phyloP scores from a whole-genome alignment of 306 rosid species.

The Lathyrus sativus region DNA sequence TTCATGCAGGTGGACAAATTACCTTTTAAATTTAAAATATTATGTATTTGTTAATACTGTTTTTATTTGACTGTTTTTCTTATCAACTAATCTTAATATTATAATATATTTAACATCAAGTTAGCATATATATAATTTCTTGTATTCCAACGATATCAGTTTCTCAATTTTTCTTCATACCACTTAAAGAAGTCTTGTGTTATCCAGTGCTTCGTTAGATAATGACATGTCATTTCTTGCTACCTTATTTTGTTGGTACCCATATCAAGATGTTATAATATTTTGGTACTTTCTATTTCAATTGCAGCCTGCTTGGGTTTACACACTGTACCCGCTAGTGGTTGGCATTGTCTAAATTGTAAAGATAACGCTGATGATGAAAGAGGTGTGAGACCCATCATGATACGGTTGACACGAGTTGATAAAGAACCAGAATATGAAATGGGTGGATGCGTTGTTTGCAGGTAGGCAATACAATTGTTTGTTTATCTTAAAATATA shows the following conservation, averaged over 20 bases:
- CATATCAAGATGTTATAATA: conserved; percentile 16
- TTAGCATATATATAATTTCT: background rate
- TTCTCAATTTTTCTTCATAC: background rate
- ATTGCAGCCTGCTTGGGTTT: conserved; percentile 87
- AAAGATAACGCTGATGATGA: conserved; percentile 65
- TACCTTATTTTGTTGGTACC: conserved; percentile 5
- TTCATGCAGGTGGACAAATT: conserved; percentile 74
- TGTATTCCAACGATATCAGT: conserved; percentile 7
- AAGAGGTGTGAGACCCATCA: conserved; percentile 71
- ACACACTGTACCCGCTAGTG: conserved; percentile 60
- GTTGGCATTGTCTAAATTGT: conserved; percentile 89
- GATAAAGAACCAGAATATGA: conserved; percentile 82
- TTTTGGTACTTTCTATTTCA: conserved; percentile 29
- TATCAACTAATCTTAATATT: background rate
- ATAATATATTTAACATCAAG: background rate
- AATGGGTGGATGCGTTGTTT: conserved; percentile 96
- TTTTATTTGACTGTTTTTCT: conserved; percentile 15
- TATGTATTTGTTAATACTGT: conserved; percentile 16
- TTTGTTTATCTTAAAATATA: conserved; percentile 28
- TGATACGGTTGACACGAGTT: conserved; percentile 80
- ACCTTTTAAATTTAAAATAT: background rate
- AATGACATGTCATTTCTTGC: conserved; percentile 8
- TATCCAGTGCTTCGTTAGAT: background rate
- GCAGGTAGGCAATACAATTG: conserved; percentile 67
- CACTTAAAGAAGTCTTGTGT: background rate